Evolutionary conservation across 2,329 filamentous ascomycete genomes (phyloP), one percentile per base, ranked within the genome.

Genomic region (Arthrinium phaeospermum): DNA sequence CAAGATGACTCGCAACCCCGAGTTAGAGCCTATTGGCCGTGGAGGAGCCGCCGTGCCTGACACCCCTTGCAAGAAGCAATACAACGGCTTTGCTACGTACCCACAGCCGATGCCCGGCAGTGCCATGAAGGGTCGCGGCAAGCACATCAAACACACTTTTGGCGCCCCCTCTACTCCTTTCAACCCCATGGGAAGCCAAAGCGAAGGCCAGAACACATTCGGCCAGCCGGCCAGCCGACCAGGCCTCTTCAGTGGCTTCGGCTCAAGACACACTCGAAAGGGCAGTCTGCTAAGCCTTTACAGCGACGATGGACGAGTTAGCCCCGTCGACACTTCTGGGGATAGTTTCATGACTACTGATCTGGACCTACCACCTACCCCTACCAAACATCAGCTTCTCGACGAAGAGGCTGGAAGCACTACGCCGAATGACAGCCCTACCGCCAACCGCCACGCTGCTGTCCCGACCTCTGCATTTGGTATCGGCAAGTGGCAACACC

Each of bases 51-150:
- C 89, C 44, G 95, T 97, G 87, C 96, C 96, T 0, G 96, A 98
- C 80, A 99, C 96, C 1, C 96, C 96, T 0, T 98, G 96, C 83
- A 99, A 98, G 85, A 95, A 96, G 80, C 91, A 93, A 70, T 86
- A 88, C 5, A 91, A 90, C 76, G 84, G 92, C 72, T 90, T 95
- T 83, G 87, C 93, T 77, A 90, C 93, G 70, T 89, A 89, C 82
- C 90, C 91, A 0, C 88, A 87, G 1, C 85, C 68, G n/a, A n/a
- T 85, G 0, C 85, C 77, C 12, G 91, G 90, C 70, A 91, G 88
- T 76, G 86, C 86, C 12, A 86, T 92, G 71, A 93, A 92, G 82
- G 84, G 87, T 79, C 88, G 88, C 68, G 85, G 91, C 80, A 88
- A 89, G 77, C 86, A 90, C 75, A 89, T 91, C 72, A 89, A 91